Base-by-base conservation (phyloP, 1,284 basidiomycete genomes). In the Austroboletus novae-zelandiae region DNA sequence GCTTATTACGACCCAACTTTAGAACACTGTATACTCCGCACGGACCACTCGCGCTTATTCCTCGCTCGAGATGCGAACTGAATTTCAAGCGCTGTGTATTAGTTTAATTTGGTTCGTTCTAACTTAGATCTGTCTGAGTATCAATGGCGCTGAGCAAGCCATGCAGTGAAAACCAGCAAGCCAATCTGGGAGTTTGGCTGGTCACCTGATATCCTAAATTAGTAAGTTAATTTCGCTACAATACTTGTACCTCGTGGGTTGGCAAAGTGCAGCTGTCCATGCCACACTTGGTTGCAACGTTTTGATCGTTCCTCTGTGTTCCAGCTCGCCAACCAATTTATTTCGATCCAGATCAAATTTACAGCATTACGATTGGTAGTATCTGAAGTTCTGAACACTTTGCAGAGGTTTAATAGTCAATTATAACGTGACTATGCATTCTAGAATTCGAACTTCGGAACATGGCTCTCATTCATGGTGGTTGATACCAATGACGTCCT, bases 161-260 rank as follows among this genome's bases (percentile, higher is more conserved):
- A 49, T 39, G 43, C 53, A 47, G 53, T 48, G 27, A 23, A 35
- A 11, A 14, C 2, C 29, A 2, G 27, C 40, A 43, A 35, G 40
- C 43, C 35, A 29, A 27, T 9, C n/a, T 32, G 31, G 31, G n/a
- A 14, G 4, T 36, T 36, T 10, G 17, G 15, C 17, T 18, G 6
- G 17, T 36, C 17, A 6, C 17, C 20, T 18, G 17, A 36, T 11
- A 27, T 40, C 25, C 15, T 15, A 27, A 37, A 20, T 39, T 11
- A 9, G 47, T 29, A 44, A 37, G 43, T 36, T 17, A 0, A 9
- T 13, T 48, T 20, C 10, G 0, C 39, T 9, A 27, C 36, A 5
- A 42, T 43, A 7, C 45, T 53, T 46, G n/a, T 18, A 50, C 60
- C 62, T 65, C 62, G 48, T 65, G 62, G 40, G 46, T 61, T 65